Conservation (phyloP, 768 basidiomycete genomes). For the Amanita thiersii region DNA sequence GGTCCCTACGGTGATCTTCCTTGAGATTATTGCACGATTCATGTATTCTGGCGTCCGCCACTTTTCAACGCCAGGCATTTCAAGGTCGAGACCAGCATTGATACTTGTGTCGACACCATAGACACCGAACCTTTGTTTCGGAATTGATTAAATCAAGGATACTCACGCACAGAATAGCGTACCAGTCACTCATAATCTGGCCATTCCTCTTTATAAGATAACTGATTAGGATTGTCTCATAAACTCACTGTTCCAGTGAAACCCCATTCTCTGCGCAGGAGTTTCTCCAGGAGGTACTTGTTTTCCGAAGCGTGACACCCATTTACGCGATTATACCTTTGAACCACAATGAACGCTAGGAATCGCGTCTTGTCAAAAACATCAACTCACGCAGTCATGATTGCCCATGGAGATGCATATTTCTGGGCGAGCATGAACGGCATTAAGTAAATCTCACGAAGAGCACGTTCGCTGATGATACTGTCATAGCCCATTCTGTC, state of each 20-base stretch:
- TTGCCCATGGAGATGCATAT: constrained; percentile 55
- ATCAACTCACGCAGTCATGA: constrained; percentile 59
- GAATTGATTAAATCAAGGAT: background rate
- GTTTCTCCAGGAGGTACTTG: constrained; percentile 43
- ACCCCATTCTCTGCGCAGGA: constrained; percentile 66
- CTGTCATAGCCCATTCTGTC: constrained; percentile 64
- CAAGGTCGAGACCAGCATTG: constrained; percentile 75
- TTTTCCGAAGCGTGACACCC: constrained; percentile 69
- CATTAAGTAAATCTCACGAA: constrained; percentile 70
- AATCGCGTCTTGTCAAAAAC: background rate
- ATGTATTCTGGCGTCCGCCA: constrained; percentile 69
- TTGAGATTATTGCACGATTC: constrained; percentile 46
- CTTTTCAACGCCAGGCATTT: constrained; percentile 73
- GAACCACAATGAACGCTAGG: background rate
- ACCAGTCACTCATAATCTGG: constrained; percentile 80
- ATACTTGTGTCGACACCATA: constrained; percentile 57
- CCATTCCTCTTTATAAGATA: background rate
- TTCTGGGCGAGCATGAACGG: constrained; percentile 72
- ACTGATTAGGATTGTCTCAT: background rate
- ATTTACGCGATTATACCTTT: constrained; percentile 69
- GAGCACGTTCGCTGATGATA: constrained; percentile 54
- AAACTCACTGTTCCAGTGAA: constrained; percentile 48
- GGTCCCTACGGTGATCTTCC: constrained; percentile 58
- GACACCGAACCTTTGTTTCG: constrained; percentile 44
- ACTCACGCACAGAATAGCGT: constrained; percentile 10